Evolutionary conservation across 345 rosid species (phyloP).

Genomic region (Sapria himalayana): DNA sequence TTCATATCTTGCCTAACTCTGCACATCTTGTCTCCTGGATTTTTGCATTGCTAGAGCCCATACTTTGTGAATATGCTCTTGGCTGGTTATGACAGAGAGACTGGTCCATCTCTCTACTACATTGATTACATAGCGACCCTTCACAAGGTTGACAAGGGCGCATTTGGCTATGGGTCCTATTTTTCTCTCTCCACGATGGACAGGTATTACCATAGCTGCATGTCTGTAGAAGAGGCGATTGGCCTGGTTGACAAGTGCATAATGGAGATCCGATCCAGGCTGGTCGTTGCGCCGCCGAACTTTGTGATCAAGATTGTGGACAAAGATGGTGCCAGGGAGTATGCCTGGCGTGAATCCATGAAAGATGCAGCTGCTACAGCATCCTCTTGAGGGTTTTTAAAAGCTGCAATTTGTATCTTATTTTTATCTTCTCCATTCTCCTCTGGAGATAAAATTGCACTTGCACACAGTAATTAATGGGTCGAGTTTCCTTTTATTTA

Average conservation of each 20-base stretch:
- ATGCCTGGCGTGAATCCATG: constrained; percentile 70
- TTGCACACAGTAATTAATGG: too few relatives aligned
- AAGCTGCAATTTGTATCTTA: neutral
- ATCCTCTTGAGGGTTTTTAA: constrained; percentile 10
- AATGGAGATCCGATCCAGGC: constrained; percentile 69
- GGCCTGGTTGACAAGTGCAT: constrained; percentile 78
- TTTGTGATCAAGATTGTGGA: constrained; percentile 91
- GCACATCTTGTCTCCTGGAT: neutral
- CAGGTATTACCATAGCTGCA: constrained; percentile 75
- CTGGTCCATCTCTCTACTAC: constrained; percentile 83
- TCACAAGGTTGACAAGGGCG: constrained; percentile 92
- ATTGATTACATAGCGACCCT: constrained; percentile 88
- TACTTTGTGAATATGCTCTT: constrained; percentile 72
- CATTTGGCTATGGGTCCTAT: constrained; percentile 89
- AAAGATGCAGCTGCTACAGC: constrained; percentile 21
- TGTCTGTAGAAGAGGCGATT: constrained; percentile 74
- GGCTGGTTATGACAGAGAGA: constrained; percentile 91
- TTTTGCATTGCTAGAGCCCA: constrained; percentile 46
- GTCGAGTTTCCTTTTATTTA: too few relatives aligned
- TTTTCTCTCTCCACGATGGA: constrained; percentile 88
- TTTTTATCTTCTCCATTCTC: neutral
- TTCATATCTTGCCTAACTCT: neutral
- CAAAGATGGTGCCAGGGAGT: constrained; percentile 69
- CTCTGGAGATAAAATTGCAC: constrained; percentile 4
- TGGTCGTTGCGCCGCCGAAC: constrained; percentile 88